Base-by-base conservation (phyloP, 2,329 filamentous ascomycete genomes). In the Diaporthe vexans region DNA sequence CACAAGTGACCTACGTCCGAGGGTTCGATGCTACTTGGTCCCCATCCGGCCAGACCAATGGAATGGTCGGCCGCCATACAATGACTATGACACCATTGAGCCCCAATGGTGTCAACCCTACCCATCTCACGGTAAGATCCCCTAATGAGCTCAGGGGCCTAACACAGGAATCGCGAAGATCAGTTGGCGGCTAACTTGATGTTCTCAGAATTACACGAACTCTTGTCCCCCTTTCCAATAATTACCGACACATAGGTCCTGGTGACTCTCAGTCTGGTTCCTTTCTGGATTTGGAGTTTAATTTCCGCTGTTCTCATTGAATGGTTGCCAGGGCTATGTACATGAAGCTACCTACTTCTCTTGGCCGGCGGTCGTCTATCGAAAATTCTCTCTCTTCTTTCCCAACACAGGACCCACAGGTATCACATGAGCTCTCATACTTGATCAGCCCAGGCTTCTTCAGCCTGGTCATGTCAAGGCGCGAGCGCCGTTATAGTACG, bases 391-490 rank as follows among this genome's bases (percentile, higher is more conserved):
- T 51, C 15, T 4, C 19, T n/a, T 56, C 4, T 7, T 4, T 13
- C 10, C 6, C 40, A 67, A 24, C 61, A 67, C 61, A 51, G 43
- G 13, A 67, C 61, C 61, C 61, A 67, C 8, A 19, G 17, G 46
- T 67, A 46, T 67, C 61, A 52, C 11, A 15, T 48, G 11, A 13
- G 19, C 35, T n/a, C 11, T 57, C 54, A 21, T 35, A 19, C 4
- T 35, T 17, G 29, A 29, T 4, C 8, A 1, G 10, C 29, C 29
- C 7, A 35, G 19, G 46, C 17, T n/a, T 7, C 10, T 37, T 37
- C 10, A 3, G 35, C 35, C 2, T 10, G 10, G 35, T 29, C 29
- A 29, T 4, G 4, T 29, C 29, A 29, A 29, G 29, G 4, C 29
- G 29, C 29, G 29, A 29, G 29, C 29, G 29, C 29, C 29, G 29